Evolutionary conservation across 2,329 filamentous ascomycete genomes (phyloP), one percentile per base, ranked within the genome.

Genomic region (Bisporella sp.): DNA sequence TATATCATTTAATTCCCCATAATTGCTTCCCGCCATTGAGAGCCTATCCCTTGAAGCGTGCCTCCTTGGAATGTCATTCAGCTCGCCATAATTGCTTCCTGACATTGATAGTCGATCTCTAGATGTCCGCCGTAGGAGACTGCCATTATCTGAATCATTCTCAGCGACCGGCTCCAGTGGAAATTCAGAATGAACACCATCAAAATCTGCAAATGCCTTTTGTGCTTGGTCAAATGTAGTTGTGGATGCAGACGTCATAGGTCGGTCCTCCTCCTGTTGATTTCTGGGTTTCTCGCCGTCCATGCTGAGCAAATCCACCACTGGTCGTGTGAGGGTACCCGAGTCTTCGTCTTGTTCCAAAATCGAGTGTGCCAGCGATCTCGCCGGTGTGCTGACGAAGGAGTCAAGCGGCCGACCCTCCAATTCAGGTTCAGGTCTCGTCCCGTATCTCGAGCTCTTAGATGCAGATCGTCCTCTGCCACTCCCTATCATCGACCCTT

Each of bases 141-240:
- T 21, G 21, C 21, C 21, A 21, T 21, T 21, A n/a, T 37, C 8
- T 37, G 35, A 37, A 8, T 37, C 28, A 11, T 58, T 54, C 21
- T 50, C 54, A 37, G 50, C 47, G n/a, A 51, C 54, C n/a, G 47
- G 54, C 6, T 54, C 35, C 4, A 53, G 51, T 35, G 41, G 41
- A n/a, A 8, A 8, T 11, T 60, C 49, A 64, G 82, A 89, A 63
- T 92, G 87, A 11, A 85, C 84, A 37, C 88, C 88, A 64, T 93
- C 88, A 62, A 93, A 93, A 64, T 91, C 87, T 41, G 81, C 78
- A 71, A 92, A 93, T 3, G 87, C 78, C 39, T 76, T 69, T 54
- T 81, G 72, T 13, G 79, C 79, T 63, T 87, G 81, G 32, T 85
- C 81, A 51, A 75, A 82, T 2, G 85, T 87, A 40, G 57, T 59